Evolutionary conservation across 2,329 filamentous ascomycete genomes (phyloP).

Genomic region (Cryphonectria radicalis): DNA sequence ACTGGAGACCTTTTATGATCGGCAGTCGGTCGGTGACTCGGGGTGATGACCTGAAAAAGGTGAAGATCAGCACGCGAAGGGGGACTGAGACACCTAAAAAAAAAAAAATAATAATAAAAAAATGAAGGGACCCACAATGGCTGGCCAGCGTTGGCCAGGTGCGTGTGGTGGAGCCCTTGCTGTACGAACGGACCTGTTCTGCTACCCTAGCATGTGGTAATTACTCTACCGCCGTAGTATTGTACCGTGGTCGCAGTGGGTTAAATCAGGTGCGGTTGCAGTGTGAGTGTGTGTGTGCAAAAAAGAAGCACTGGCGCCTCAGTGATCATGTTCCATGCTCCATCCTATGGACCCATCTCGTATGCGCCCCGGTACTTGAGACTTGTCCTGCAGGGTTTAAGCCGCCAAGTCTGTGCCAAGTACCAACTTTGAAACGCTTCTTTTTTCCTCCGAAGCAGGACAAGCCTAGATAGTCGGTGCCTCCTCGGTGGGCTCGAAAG

Average conservation of each 20-base stretch:
- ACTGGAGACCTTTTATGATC: neutral
- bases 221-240: neutral
- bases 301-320: neutral
- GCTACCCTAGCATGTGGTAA: neutral
- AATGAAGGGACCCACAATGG: neutral
- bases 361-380: constrained; percentile 20
- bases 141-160: neutral
- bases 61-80: neutral
- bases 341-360: neutral
- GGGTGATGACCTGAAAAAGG: neutral
- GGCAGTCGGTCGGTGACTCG: constrained; percentile 1
- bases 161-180: neutral
- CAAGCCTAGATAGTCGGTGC: neutral
- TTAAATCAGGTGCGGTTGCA: neutral
- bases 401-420: constrained; percentile 24
- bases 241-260: neutral
- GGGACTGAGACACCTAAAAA: neutral
- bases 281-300: neutral
- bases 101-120: neutral
- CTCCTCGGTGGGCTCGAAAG: neutral
- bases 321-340: neutral
- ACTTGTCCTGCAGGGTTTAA: constrained; percentile 20
- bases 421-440: constrained; percentile 22
- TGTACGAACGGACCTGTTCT: neutral
- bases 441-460: constrained; percentile 1